Evolutionary conservation across 2,329 filamentous ascomycete species (phyloP).

Genomic region (Botrytis hyacinthi): DNA sequence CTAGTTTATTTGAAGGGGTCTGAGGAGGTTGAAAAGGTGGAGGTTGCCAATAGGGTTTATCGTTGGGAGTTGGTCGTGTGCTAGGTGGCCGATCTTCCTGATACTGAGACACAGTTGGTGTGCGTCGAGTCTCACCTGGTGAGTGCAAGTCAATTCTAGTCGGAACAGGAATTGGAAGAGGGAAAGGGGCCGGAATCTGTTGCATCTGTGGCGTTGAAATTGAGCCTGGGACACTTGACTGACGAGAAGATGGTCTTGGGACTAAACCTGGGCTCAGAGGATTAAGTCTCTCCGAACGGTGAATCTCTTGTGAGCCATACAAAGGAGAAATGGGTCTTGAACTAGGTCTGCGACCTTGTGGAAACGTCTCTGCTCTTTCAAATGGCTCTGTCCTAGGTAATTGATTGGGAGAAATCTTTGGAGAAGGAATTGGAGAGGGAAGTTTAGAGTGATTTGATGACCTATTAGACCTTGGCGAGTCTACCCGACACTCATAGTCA

Average conservation of each 20-base stretch:
- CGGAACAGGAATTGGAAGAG: conserved; percentile 32
- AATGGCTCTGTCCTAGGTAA: conserved; percentile 29
- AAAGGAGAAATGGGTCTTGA: conserved; percentile 34
- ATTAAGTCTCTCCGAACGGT: conserved; percentile 30
- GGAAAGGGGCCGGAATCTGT: conserved; percentile 16
- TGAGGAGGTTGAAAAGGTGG: conserved; percentile 44
- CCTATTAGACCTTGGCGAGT: conserved; percentile 32
- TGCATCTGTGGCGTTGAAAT: conserved; percentile 23
- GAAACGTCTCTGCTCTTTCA: conserved; percentile 35
- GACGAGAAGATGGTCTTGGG: conserved; percentile 27
- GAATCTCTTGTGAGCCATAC: conserved; percentile 25
- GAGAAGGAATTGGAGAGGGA: conserved; percentile 35
- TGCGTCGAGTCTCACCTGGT: conserved; percentile 26
- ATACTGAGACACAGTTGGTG: conserved; percentile 26
- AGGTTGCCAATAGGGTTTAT: conserved; percentile 45
- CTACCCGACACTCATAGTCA: conserved; percentile 26
- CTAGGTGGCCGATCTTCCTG: conserved; percentile 24
- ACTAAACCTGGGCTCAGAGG: conserved; percentile 26
- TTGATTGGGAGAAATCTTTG: conserved; percentile 34
- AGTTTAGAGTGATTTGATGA: conserved; percentile 29
- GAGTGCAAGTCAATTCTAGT: conserved; percentile 26
- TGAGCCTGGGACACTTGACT: conserved; percentile 21
- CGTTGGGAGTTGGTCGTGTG: conserved; percentile 20
- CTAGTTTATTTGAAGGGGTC: conserved; percentile 30
- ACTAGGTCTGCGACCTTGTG: conserved; percentile 23